Percentiles rank a stretch among this genome's conserved stretches.
phyloP scores from a whole-genome alignment of 2,329 filamentous ascomycete genomes.

The Bimuria novae-zelandiae region DNA sequence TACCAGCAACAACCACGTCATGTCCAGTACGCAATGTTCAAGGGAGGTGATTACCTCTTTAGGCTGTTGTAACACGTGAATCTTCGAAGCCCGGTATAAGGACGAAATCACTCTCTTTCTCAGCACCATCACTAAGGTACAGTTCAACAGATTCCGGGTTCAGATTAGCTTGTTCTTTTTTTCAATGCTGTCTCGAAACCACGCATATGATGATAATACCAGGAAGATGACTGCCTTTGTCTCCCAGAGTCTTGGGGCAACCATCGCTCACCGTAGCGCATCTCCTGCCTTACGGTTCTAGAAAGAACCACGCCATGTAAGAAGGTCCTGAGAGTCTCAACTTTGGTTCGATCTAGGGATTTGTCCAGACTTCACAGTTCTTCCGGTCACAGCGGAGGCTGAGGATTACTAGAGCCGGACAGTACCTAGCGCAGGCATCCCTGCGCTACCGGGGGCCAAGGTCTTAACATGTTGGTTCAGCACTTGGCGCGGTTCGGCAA shows the following conservation, averaged over 20 bases:
- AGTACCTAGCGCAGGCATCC: not conserved
- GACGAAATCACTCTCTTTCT: no score
- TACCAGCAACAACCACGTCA: not conserved
- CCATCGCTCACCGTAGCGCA: slow-evolving; percentile 3
- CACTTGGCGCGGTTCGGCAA: no score
- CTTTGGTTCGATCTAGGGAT: not conserved
- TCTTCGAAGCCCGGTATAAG: not conserved
- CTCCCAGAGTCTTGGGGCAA: not conserved
- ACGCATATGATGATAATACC: not conserved
- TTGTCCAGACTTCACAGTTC: no score
- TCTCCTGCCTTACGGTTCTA: not conserved
- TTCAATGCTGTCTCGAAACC: no score
- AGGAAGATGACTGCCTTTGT: not conserved
- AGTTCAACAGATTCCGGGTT: not conserved
- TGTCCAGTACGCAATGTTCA: not conserved
- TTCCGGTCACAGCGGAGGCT: not conserved
- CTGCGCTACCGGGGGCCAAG: no score
- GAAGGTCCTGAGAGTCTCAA: not conserved
- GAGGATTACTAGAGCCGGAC: not conserved
- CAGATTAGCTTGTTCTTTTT: no score
- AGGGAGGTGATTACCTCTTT: slow-evolving; percentile 1
- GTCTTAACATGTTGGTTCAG: no score
- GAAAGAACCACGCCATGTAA: no score
- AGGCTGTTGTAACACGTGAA: not conserved
- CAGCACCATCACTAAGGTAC: not conserved